Base-by-base conservation (phyloP, 2,329 filamentous ascomycete species). In the Cladophialophora carrionii region DNA sequence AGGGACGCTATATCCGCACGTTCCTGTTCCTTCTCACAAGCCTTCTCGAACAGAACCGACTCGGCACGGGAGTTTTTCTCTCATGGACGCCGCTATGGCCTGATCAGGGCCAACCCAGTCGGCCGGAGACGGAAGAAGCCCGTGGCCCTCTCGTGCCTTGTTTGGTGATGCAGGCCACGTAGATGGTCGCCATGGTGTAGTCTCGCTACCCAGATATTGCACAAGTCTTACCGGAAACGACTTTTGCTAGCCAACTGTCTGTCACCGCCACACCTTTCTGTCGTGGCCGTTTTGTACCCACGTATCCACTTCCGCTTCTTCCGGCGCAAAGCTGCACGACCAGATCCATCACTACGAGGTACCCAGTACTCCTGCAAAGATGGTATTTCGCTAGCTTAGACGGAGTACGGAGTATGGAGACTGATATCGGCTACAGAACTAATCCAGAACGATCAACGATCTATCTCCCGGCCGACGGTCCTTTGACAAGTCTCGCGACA, bases 281-380 rank as follows among this genome's bases (percentile, higher is more conserved):
- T 60, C 57, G 46, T 22, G 29, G 31, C 24, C 52, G 52, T 31
- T 54, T 26, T 24, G 17, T 32, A 43, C n/a, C 17, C 26, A 41
- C 26, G 52, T 54, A 48, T 52, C 57, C 57, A 60, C 57, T 60
- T 51, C 43, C 57, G 57, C 57, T 60, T 60, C 57, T 41, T 51
- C 31, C 20, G 31, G 24, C 51, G 26, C 31, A 29, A 22, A 60
- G 20, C 22, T 24, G 9, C 41, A 20, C 32, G 43, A 58, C 26
- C 34, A 58, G 43, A 58, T 58, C 56, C 56, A 58, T 58, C 32
- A 34, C 54, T 37, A 41, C 41, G 31, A 12, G 41, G 10, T 12
- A 12, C 26, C 24, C 34, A 41, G 54, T 29, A 1, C 56, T n/a
- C 56, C 29, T 48, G n/a, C 56, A 10, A 51, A 24, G n/a, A 29